Percentiles rank a stretch among this genome's conserved stretches.
phyloP scores from a whole-genome alignment of 1,284 basidiomycete species.

The Puccinia horiana region DNA sequence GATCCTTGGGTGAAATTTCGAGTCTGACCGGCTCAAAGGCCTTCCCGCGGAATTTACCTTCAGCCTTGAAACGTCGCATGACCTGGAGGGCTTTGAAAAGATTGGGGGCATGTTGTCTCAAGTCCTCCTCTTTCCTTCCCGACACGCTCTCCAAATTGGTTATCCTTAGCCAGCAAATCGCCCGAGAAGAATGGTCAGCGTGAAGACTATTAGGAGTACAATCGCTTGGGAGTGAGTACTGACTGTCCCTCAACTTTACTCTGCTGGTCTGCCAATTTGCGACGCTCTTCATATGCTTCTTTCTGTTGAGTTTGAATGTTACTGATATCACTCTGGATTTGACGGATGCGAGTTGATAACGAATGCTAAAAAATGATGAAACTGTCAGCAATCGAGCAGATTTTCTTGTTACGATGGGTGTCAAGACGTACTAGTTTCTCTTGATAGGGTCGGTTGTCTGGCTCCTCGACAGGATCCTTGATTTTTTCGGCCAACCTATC shows the following conservation, averaged over 20 bases:
- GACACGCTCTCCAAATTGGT: conserved; percentile 25
- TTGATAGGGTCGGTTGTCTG: conserved; percentile 12
- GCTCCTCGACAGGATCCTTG: conserved; percentile 26
- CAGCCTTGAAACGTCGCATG: conserved; percentile 25
- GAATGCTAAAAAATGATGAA: conserved; percentile 15
- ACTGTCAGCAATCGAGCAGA: neutral
- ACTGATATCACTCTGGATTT: neutral
- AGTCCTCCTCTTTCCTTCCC: conserved; percentile 34
- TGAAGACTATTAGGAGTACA: neutral
- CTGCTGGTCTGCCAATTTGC: neutral
- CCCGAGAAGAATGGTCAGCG: neutral
- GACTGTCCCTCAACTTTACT: conserved; percentile 7
- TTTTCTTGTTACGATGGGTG: neutral
- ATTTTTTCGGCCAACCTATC: conserved; percentile 20
- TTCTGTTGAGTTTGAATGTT: conserved; percentile 24
- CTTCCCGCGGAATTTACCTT: conserved; percentile 40
- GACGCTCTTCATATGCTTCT: conserved; percentile 34
- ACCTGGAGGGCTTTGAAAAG: conserved; percentile 23
- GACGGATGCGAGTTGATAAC: conserved; percentile 27
- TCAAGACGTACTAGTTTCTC: conserved; percentile 20
- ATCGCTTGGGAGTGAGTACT: neutral
- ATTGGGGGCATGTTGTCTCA: neutral
- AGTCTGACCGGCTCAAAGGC: conserved; percentile 44
- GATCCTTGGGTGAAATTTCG: conserved; percentile 31
- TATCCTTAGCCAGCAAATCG: neutral